Evolutionary conservation across 305 asterid species (phyloP).

Genomic region (Nicotiana rustica): DNA sequence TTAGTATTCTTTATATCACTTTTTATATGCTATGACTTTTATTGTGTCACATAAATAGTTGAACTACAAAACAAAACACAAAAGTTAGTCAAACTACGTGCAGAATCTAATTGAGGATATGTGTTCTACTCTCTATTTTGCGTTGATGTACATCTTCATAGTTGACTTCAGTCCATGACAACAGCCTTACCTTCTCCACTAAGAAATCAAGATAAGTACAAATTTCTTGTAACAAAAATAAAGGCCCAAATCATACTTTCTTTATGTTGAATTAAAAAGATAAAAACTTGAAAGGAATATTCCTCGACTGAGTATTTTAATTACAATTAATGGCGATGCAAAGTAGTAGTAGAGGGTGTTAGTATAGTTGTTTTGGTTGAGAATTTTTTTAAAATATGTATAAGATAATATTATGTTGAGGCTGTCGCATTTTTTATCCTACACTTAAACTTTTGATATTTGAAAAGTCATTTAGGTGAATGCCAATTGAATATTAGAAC

Average conservation of each 20-base stretch:
- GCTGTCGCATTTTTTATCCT: too few species aligned
- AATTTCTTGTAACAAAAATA: too few species aligned
- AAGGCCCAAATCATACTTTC: background rate
- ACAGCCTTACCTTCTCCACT: background rate
- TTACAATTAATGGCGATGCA: background rate
- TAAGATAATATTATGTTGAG: too few species aligned
- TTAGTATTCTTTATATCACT: background rate
- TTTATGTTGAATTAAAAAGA: background rate
- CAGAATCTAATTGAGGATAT: constrained; percentile 17
- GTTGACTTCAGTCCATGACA: constrained; percentile 17
- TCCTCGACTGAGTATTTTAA: background rate
- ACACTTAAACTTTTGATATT: background rate
- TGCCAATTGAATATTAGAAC: background rate
- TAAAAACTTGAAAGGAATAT: background rate
- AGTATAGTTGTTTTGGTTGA: background rate
- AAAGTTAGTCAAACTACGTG: background rate
- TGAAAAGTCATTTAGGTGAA: background rate
- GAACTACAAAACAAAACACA: too few species aligned
- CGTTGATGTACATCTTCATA: background rate
- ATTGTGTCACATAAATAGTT: background rate
- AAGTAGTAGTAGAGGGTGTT: too few species aligned
- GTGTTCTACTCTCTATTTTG: background rate
- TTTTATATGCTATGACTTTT: constrained; percentile 5
- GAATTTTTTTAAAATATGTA: too few species aligned
- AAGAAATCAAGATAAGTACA: constrained; percentile 15